Evolutionary conservation across 768 basidiomycete genomes (phyloP).

Genomic region (Kondoa malvinella): DNA sequence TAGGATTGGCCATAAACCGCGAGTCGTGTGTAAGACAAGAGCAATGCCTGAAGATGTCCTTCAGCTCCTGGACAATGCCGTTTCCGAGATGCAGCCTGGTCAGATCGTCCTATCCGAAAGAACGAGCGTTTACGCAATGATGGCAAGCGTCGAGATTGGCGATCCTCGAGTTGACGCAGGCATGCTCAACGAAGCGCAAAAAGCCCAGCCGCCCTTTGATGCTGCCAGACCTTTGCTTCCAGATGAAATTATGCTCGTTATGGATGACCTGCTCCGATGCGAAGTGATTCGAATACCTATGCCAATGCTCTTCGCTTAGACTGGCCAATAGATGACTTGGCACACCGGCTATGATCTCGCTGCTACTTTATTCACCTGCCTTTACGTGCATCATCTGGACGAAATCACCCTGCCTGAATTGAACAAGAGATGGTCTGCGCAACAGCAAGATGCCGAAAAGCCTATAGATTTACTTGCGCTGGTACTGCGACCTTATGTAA

Average conservation of each 20-base stretch:
- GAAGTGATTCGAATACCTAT: background rate
- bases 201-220: slow-evolving; percentile 3
- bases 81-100: background rate
- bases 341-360: slow-evolving; percentile 1
- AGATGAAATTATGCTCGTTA: background rate
- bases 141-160: slow-evolving; percentile 1
- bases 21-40: background rate
- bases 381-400: background rate
- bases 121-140: background rate
- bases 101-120: background rate
- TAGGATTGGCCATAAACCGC: too few relatives aligned
- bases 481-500: slow-evolving; percentile 3
- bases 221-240: background rate
- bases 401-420: background rate
- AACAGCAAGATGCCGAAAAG: background rate
- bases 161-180: slow-evolving; percentile 6
- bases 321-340: slow-evolving; percentile 1
- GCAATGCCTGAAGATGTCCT: background rate
- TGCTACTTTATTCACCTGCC: slow-evolving; percentile 4
- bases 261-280: slow-evolving; percentile 1
- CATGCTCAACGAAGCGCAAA: slow-evolving; percentile 2
- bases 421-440: background rate
- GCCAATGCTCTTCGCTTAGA: background rate
- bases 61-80: background rate
- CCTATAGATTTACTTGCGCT: background rate